Conservation (phyloP, 495 filamentous ascomycete species). For the Extremus antarcticus region DNA sequence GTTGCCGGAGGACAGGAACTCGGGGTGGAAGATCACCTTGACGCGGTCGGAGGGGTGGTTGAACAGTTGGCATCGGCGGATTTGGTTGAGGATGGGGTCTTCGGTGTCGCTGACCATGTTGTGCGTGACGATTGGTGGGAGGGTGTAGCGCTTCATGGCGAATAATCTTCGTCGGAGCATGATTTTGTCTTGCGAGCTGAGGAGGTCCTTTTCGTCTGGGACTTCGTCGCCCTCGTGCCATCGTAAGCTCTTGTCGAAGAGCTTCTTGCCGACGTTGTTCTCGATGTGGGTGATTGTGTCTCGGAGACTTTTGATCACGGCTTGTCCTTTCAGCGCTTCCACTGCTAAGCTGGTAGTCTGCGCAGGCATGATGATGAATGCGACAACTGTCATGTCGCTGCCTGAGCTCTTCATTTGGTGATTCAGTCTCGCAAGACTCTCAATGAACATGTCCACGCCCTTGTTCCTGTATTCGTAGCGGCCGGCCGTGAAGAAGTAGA, state of each 20-base stretch:
- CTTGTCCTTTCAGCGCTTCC: slow-evolving; percentile 91
- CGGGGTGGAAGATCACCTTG: slow-evolving; percentile 95
- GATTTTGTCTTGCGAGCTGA: slow-evolving; percentile 83
- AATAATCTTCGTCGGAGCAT: slow-evolving; percentile 85
- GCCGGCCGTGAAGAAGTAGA: slow-evolving; percentile 96
- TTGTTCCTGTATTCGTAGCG: slow-evolving; percentile 98
- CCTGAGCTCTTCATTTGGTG: slow-evolving; percentile 74
- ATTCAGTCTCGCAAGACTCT: slow-evolving; percentile 87
- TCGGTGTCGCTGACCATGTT: slow-evolving; percentile 94
- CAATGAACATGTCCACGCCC: slow-evolving; percentile 98
- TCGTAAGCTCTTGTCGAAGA: slow-evolving; percentile 83
- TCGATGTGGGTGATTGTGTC: slow-evolving; percentile 89
- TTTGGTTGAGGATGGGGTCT: slow-evolving; percentile 91
- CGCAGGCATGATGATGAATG: slow-evolving; percentile 97
- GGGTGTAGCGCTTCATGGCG: slow-evolving; percentile 81
- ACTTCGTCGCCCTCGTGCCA: slow-evolving; percentile 91
- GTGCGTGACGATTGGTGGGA: slow-evolving; percentile 97
- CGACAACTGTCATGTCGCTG: slow-evolving; percentile 92
- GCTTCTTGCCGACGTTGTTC: slow-evolving; percentile 75
- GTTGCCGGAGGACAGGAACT: slow-evolving; percentile 92
- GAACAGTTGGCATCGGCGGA: slow-evolving; percentile 91
- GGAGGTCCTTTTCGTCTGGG: slow-evolving; percentile 90
- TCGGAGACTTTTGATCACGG: slow-evolving; percentile 87
- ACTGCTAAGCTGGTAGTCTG: slow-evolving; percentile 95
- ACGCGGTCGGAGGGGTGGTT: slow-evolving; percentile 91